Evolutionary conservation across 257 asterid genomes (phyloP).

Genomic region (Nicotiana sylvestris): DNA sequence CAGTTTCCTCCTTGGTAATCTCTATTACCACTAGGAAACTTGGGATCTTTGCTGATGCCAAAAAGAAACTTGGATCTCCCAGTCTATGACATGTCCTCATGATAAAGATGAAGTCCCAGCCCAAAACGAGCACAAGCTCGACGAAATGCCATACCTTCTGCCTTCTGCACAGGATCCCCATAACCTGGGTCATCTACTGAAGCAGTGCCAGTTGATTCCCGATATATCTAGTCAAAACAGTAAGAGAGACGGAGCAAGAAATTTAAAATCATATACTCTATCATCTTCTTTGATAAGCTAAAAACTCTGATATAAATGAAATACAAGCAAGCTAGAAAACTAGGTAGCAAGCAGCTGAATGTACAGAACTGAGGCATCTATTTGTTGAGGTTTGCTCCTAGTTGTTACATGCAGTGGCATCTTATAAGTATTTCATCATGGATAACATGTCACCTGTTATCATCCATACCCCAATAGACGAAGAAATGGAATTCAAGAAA

Average conservation of each 20-base stretch:
- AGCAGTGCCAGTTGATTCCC: slow-evolving; percentile 87
- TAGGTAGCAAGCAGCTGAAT: background rate
- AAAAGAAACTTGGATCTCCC: background rate
- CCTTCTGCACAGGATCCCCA: slow-evolving; percentile 77
- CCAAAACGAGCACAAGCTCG: slow-evolving; percentile 94
- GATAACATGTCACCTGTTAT: background rate
- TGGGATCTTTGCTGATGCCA: background rate
- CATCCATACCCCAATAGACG: background rate
- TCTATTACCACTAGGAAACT: background rate
- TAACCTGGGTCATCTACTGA: slow-evolving; percentile 49
- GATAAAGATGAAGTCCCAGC: slow-evolving; percentile 87
- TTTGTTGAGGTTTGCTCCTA: background rate
- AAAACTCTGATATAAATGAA: background rate
- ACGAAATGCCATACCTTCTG: slow-evolving; percentile 96
- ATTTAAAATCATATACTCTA: background rate
- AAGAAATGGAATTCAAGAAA: background rate
- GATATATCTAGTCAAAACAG: slow-evolving; percentile 43
- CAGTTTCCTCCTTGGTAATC: background rate
- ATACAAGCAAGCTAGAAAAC: background rate
- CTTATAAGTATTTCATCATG: background rate
- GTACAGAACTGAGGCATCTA: background rate
- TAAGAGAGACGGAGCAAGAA: background rate
- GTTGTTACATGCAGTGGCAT: background rate
- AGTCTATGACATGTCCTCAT: slow-evolving; percentile 61
- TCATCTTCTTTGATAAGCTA: background rate